A percentile compares a stretch with the other conserved stretches of the same genome.
Evolutionary conservation across 139 green algal genomes (phyloP).

Genomic region (Chlorokybus atmophyticus): DNA sequence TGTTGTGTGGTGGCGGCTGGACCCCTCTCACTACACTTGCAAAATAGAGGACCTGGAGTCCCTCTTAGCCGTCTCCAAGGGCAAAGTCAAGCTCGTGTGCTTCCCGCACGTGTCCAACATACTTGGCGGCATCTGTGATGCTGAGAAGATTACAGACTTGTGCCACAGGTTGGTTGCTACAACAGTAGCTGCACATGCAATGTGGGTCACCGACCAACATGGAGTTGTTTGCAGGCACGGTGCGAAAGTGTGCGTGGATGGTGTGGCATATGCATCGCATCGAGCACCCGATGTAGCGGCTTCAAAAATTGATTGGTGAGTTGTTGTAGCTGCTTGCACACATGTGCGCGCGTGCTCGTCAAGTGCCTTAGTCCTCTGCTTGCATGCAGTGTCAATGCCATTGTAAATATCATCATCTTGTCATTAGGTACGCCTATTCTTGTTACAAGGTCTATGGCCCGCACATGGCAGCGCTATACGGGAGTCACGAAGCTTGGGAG

Average conservation of each 20-base stretch:
- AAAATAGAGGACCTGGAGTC: conserved; percentile 1
- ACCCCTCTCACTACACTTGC: background rate
- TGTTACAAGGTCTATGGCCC: conserved; percentile 17
- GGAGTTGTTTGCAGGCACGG: background rate
- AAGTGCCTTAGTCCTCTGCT: no score
- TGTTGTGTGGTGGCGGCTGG: conserved; percentile 1
- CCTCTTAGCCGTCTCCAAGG: conserved; percentile 5
- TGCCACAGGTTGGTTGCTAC: background rate
- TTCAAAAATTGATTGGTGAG: conserved; percentile 17
- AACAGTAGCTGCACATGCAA: background rate
- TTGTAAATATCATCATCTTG: no score
- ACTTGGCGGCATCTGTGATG: conserved; percentile 2
- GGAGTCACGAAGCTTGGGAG: conserved; percentile 3
- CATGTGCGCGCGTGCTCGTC: no score
- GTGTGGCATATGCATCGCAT: conserved; percentile 19
- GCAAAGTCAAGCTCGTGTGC: conserved; percentile 7
- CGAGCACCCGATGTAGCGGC: conserved; percentile 3
- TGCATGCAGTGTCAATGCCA: no score
- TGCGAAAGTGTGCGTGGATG: conserved; percentile 10
- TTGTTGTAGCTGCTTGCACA: no score
- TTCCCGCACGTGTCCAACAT: conserved; percentile 18
- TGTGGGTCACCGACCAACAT: background rate
- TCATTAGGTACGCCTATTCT: conserved; percentile 17
- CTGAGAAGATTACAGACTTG: background rate
- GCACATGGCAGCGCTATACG: conserved; percentile 15